Conservation (phyloP, 495 filamentous ascomycete genomes). For the Letharia lupina region DNA sequence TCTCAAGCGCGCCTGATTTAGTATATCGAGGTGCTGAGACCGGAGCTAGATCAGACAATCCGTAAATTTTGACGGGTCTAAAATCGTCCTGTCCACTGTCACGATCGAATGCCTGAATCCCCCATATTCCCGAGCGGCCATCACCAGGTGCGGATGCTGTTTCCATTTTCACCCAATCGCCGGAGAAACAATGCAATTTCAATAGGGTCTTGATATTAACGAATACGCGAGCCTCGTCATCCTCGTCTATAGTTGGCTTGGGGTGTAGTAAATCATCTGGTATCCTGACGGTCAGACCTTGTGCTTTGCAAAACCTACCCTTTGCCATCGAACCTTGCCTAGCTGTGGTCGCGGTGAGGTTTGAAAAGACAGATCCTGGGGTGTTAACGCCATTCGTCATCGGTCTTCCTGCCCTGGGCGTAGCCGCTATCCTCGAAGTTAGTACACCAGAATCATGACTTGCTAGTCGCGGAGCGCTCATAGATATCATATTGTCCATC, state of each 20-base stretch:
- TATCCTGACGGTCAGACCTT: conserved; percentile 63
- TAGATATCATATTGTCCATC: conserved; percentile 72
- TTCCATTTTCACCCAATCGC: conserved; percentile 92
- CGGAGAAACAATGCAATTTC: conserved; percentile 91
- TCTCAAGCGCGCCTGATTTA: conserved; percentile 31
- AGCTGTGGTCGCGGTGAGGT: conserved; percentile 70
- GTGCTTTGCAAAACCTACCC: conserved; percentile 64
- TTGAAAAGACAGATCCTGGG: conserved; percentile 78
- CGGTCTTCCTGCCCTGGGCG: conserved; percentile 57
- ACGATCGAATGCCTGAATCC: conserved; percentile 38
- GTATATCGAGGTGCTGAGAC: conserved; percentile 44
- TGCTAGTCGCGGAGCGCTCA: conserved; percentile 68
- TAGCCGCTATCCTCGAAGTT: conserved; percentile 62
- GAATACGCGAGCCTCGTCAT: conserved; percentile 79
- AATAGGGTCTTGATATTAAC: conserved; percentile 76
- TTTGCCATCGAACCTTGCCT: conserved; percentile 50
- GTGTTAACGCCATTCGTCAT: conserved; percentile 61
- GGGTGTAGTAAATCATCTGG: conserved; percentile 76
- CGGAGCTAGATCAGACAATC: conserved; percentile 60
- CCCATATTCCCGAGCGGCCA: conserved; percentile 44
- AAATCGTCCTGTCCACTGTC: conserved; percentile 44
- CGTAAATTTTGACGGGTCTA: conserved; percentile 79
- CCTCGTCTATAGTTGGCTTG: conserved; percentile 72
- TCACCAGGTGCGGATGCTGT: conserved; percentile 33
- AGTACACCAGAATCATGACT: conserved; percentile 57